Conservation (phyloP, 768 basidiomycete genomes). For the Suillus luteus region DNA sequence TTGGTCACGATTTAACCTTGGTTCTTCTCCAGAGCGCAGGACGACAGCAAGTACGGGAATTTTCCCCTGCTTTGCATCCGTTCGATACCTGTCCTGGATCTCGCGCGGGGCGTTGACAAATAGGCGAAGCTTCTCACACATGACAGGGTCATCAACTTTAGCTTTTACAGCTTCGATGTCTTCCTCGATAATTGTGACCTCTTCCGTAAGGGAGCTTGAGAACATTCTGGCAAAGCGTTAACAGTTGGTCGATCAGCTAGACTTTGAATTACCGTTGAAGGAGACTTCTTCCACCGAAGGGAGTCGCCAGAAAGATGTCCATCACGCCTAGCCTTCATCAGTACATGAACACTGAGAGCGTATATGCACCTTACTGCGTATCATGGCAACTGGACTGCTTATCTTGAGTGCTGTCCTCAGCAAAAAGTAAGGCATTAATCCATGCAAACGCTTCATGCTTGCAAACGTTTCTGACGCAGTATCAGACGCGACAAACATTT, state of each 20-base stretch:
- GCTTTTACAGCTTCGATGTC: constrained; percentile 87
- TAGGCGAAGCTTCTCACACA: constrained; percentile 85
- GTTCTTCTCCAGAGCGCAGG: constrained; percentile 76
- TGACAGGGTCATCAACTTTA: constrained; percentile 84
- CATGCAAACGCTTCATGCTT: constrained; percentile 88
- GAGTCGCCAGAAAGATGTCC: constrained; percentile 95
- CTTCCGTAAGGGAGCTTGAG: constrained; percentile 87
- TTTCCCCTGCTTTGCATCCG: constrained; percentile 73
- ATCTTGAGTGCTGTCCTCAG: constrained; percentile 89
- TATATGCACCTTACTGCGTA: constrained; percentile 59
- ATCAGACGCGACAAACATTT: constrained; percentile 91
- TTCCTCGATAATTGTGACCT: constrained; percentile 79
- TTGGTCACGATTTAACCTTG: constrained; percentile 73
- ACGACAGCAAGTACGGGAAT: constrained; percentile 79
- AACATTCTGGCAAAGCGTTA: constrained; percentile 73
- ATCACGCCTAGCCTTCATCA: constrained; percentile 53
- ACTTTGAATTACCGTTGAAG: constrained; percentile 67
- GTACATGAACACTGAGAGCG: constrained; percentile 6
- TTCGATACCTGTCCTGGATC: constrained; percentile 80
- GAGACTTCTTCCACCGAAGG: constrained; percentile 91
- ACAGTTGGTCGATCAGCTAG: not conserved
- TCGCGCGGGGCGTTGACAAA: constrained; percentile 89
- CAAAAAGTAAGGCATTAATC: constrained; percentile 97
- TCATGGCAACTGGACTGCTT: constrained; percentile 96
- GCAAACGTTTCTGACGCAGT: constrained; percentile 88